These are phyloP conservation scores for Amesomyces nigricolor DNA, from an alignment of 2,329 filamentous ascomycete genomes.

Conservation along the genomic window DNA sequence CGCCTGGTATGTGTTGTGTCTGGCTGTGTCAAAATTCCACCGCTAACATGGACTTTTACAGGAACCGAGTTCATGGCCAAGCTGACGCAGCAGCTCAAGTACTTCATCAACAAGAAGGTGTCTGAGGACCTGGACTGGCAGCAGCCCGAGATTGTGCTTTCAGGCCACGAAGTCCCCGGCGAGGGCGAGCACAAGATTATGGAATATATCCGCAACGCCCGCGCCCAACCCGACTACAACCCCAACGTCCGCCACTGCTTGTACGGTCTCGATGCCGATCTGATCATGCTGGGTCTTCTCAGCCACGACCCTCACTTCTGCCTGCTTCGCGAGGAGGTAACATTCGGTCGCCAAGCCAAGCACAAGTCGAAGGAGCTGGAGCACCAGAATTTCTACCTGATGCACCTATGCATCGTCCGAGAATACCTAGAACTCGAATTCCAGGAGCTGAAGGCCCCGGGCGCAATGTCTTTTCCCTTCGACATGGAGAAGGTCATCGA, in stretches of 20 bases:
- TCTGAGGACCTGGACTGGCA: slow-evolving; percentile 98
- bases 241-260: slow-evolving; percentile 92
- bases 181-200: slow-evolving; percentile 99
- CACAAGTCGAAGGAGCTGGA: slow-evolving; percentile 93
- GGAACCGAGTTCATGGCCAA: slow-evolving; percentile 95
- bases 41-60: slow-evolving; percentile 24
- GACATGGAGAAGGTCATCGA: slow-evolving; percentile 96
- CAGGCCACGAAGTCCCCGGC: slow-evolving; percentile 94
- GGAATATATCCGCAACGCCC: slow-evolving; percentile 98
- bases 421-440: slow-evolving; percentile 97
- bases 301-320: slow-evolving; percentile 99
- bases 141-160: slow-evolving; percentile 90
- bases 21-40: no score
- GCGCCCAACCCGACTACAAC: slow-evolving; percentile 89
- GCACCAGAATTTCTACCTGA: slow-evolving; percentile 96
- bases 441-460: slow-evolving; percentile 73
- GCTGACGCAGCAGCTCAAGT: slow-evolving; percentile 87
- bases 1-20: slow-evolving; percentile 55
- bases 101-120: slow-evolving; percentile 98
- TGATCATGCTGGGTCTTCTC: slow-evolving; percentile 96
- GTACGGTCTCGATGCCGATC: slow-evolving; percentile 92
- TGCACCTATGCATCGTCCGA: slow-evolving; percentile 95
- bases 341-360: slow-evolving; percentile 83
- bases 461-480: slow-evolving; percentile 68
- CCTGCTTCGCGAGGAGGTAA: slow-evolving; percentile 93